Percentiles rank a stretch among this genome's conserved stretches.
Evolutionary conservation across 208 protist genomes (phyloP).

Genomic region (Tritrichomonas musculus): DNA sequence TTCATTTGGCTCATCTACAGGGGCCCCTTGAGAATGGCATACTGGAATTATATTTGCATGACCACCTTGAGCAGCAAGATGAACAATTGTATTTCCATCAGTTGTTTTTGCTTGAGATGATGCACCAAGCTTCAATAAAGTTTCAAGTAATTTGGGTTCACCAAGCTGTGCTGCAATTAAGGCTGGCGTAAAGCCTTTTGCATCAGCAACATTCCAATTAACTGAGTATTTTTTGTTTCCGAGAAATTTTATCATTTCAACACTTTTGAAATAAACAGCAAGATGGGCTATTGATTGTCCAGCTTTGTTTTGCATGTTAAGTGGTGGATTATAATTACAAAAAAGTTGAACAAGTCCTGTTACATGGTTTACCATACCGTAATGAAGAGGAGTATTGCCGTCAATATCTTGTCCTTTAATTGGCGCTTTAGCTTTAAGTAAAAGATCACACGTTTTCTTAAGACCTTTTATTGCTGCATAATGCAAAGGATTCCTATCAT

Average conservation of each 20-base stretch:
- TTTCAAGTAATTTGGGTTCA: neutral
- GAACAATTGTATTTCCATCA: slow-evolving; percentile 22
- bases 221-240: slow-evolving; percentile 19
- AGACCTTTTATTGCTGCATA: neutral
- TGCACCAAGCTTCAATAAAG: neutral
- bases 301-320: neutral
- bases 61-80: neutral
- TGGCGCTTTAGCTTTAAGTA: neutral
- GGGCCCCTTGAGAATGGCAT: neutral
- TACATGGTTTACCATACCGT: neutral
- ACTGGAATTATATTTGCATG: slow-evolving; percentile 18
- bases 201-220: slow-evolving; percentile 17
- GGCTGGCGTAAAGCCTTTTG: neutral
- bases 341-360: neutral
- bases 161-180: neutral
- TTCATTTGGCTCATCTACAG: neutral
- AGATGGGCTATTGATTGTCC: neutral
- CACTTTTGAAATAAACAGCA: neutral
- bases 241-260: slow-evolving; percentile 17
- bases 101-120: neutral
- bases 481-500: neutral
- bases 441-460: neutral
- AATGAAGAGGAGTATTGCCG: slow-evolving; percentile 22
- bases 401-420: neutral
- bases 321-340: neutral